Evolutionary conservation across 2,329 filamentous ascomycete species (phyloP).

Genomic region (Cordyceps tenuipes): DNA sequence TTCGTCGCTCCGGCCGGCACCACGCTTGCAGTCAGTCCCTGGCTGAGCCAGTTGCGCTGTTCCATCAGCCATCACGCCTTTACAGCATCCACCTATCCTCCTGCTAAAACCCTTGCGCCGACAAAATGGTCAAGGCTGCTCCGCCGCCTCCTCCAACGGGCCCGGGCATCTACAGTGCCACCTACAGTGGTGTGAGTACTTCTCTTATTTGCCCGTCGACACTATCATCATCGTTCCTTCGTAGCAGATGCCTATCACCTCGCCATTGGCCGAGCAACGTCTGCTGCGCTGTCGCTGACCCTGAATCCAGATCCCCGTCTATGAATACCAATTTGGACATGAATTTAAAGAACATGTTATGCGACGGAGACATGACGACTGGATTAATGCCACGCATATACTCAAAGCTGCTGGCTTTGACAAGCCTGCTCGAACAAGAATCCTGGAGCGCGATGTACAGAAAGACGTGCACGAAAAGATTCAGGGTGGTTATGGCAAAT

Average conservation of each 20-base stretch:
- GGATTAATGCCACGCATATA: conserved; percentile 99
- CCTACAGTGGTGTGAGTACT: conserved; percentile 58
- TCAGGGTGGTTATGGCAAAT: conserved; percentile 97
- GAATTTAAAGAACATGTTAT: conserved; percentile 85
- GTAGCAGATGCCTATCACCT: not conserved
- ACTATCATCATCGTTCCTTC: conserved; percentile 1
- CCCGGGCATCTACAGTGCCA: conserved; percentile 57
- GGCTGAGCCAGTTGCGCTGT: not conserved
- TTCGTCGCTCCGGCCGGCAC: not conserved
- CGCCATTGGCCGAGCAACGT: not conserved
- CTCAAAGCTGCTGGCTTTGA: conserved; percentile 95
- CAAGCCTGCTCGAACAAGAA: conserved; percentile 89
- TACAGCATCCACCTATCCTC: not conserved
- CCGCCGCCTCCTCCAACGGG: conserved; percentile 20
- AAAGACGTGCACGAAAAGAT: conserved; percentile 97
- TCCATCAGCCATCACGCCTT: not conserved
- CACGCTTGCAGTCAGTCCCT: not conserved
- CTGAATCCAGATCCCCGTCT: conserved; percentile 70
- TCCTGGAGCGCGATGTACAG: conserved; percentile 92
- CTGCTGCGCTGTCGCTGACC: conserved; percentile 4
- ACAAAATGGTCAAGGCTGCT: conserved; percentile 40
- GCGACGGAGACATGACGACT: conserved; percentile 86
- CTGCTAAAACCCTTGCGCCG: conserved; percentile 9
- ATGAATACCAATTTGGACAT: conserved; percentile 78
- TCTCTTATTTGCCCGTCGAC: conserved; percentile 3